phyloP scores from a whole-genome alignment of 1,139 yeast genomes.

The Geotrichum klebahnii region DNA sequence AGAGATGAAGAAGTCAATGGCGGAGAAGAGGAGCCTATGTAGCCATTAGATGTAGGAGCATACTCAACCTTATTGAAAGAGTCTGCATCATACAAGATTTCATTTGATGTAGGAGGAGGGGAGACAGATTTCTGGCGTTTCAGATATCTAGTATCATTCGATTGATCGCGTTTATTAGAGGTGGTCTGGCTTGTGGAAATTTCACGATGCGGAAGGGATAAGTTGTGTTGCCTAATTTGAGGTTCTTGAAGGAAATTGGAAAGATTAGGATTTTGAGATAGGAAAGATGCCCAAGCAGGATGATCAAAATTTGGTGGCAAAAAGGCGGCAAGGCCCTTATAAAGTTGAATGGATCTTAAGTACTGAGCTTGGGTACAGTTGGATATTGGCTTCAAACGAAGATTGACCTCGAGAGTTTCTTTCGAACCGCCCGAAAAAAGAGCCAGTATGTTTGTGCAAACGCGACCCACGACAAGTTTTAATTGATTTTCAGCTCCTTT shows the following conservation, averaged over 20 bases:
- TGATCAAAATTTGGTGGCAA: constrained; percentile 28
- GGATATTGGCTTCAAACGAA: constrained; percentile 28
- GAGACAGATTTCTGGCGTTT: not conserved
- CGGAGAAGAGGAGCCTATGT: constrained; percentile 10
- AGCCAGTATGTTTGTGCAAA: constrained; percentile 19
- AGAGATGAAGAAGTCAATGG: constrained; percentile 9
- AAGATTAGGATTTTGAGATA: constrained; percentile 19
- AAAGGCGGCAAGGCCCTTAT: constrained; percentile 23
- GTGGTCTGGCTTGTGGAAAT: too few relatives aligned
- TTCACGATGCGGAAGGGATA: too few relatives aligned
- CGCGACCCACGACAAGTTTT: constrained; percentile 19
- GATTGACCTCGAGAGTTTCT: constrained; percentile 24
- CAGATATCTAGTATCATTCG: not conserved
- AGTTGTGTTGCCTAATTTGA: too few relatives aligned
- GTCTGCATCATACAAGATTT: not conserved
- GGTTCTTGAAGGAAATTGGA: constrained; percentile 9
- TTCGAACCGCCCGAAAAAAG: constrained; percentile 20
- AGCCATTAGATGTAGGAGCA: not conserved
- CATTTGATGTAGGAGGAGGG: constrained; percentile 1
- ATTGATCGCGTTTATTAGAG: too few relatives aligned
- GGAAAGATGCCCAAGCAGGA: constrained; percentile 28
- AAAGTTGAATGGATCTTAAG: constrained; percentile 24
- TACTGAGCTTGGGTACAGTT: constrained; percentile 26
- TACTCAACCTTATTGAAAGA: not conserved
- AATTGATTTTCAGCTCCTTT: not conserved